Evolutionary conservation across 1,284 basidiomycete species (phyloP), one percentile per base, ranked within the genome.

Genomic region (Takashimella koratensis): DNA sequence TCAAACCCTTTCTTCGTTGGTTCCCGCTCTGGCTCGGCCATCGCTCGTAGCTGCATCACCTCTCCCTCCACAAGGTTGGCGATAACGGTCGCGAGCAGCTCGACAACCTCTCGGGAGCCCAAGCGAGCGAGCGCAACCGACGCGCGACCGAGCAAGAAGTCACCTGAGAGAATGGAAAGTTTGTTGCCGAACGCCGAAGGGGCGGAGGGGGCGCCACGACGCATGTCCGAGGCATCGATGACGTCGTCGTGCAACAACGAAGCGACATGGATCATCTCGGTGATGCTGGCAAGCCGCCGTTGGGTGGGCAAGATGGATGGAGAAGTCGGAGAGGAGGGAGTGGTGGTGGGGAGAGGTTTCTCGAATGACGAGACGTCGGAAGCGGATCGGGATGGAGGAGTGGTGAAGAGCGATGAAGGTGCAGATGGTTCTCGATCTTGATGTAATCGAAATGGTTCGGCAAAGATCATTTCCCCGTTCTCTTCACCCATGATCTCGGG

Each of bases 201-300:
- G 0, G 92, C 92, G 12, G 87, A 90, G 3, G 91, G 84, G 0
- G 82, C 83, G 4, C 88, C 87, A 2, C 95, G 82, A 1, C 95
- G 86, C 2, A 93, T 82, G 13, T 84, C 79, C 0, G 94, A 90
- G 54, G 81, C 81, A 79, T 98, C 95, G 58, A 93, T 86, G 47
- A 98, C 93, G 66, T 92, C 90, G 81, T 99, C 93, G 72, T 98
- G 96, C 16, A 99, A 79, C 5, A 96, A 81, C 1, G 90, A 95
- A 25, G 96, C 95, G 59, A 97, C 91, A 72, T 98, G 94, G 58
- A 99, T 92, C 92, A 98, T 97, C 75, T 99, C 96, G 47, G 92
- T 87, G 53, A 99, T 96, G 70, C 95, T 91, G 2, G 95, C 95
- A 22, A 99, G 83, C 25, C 95, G 85, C 22, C 88, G 79, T 75